A percentile compares a stretch with the other conserved stretches of the same genome.
These are phyloP conservation scores for Apiospora aurea DNA, from an alignment of 2,329 filamentous ascomycete species.

Conservation along the genomic window DNA sequence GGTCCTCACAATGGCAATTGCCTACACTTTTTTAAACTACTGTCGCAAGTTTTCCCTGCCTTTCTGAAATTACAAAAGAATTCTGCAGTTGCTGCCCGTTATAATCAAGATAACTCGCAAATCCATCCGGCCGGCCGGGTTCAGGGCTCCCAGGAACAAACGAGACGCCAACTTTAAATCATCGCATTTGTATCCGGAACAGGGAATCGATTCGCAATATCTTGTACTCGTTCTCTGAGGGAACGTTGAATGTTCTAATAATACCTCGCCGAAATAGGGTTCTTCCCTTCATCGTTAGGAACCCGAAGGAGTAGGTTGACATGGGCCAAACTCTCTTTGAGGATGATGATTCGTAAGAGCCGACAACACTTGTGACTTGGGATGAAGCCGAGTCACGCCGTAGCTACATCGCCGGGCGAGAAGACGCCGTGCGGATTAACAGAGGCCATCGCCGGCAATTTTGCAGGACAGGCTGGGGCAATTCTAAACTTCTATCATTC, in stretches of 20 bases:
- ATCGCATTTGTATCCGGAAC: background rate
- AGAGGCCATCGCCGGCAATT: background rate
- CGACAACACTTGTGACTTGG: background rate
- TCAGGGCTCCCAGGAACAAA: background rate
- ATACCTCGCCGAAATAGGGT: background rate
- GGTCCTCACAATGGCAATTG: background rate
- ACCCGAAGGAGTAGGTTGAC: background rate
- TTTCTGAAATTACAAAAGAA: no score
- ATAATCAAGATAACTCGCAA: background rate
- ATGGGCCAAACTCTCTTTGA: background rate
- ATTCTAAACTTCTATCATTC: background rate
- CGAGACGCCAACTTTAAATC: background rate
- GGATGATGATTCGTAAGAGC: background rate
- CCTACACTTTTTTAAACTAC: no score
- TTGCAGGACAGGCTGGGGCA: background rate
- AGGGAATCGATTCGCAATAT: background rate
- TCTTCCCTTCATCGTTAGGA: background rate
- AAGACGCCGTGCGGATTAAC: background rate
- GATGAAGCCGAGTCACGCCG: background rate
- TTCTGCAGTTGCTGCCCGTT: no score
- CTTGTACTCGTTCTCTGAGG: background rate
- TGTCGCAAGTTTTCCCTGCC: no score
- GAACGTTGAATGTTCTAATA: background rate
- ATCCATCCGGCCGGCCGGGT: background rate
- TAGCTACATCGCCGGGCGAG: background rate